Evolutionary conservation across 257 asterid species (phyloP).

Genomic region (Handroanthus guayacan): DNA sequence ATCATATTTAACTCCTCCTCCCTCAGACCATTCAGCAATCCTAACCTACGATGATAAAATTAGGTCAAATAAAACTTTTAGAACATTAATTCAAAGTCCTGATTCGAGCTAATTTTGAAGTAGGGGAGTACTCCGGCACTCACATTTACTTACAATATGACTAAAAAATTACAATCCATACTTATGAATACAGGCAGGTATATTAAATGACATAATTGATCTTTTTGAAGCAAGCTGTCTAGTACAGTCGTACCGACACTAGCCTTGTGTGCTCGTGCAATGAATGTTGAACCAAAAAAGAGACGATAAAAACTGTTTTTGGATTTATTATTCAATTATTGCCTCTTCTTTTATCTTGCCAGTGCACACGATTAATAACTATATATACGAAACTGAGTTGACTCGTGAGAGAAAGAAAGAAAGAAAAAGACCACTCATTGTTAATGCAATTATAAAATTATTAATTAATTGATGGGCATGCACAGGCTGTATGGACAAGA

Average conservation of each 20-base stretch:
- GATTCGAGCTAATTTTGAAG: no score
- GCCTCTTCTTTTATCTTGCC: constrained; percentile 10
- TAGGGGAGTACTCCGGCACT: no score
- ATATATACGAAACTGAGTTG: constrained; percentile 20
- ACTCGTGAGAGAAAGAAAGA: neutral
- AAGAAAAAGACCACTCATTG: neutral
- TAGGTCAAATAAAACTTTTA: no score
- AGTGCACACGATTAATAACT: neutral
- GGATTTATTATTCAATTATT: constrained; percentile 38
- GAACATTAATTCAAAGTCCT: no score
- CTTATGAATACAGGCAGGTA: no score
- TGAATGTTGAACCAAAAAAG: constrained; percentile 32
- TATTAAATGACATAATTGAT: neutral
- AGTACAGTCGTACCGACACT: constrained; percentile 43
- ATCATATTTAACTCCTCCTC: no score
- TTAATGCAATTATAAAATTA: neutral
- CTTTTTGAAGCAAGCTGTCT: neutral
- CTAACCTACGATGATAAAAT: no score
- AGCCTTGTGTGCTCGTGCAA: constrained; percentile 36
- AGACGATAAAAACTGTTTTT: constrained; percentile 10
- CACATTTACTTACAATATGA: no score
- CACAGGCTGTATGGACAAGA: constrained; percentile 41
- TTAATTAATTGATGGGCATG: constrained; percentile 23
- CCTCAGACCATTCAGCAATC: no score
- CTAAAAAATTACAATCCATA: neutral